Base-by-base conservation (phyloP, 345 rosid genomes). In the Capsella bursapastoris region DNA sequence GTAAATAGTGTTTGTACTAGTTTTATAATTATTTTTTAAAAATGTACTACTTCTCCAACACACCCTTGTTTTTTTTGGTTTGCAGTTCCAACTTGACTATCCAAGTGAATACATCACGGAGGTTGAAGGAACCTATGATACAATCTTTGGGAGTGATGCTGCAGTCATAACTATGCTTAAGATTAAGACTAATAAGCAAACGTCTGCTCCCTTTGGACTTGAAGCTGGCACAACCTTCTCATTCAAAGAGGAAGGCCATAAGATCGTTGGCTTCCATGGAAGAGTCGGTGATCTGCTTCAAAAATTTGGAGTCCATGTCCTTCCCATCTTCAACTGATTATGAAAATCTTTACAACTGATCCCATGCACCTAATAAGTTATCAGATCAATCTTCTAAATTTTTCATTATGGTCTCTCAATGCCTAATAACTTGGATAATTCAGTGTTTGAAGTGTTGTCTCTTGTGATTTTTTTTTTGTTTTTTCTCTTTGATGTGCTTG, bases 261-360 rank as follows among this genome's bases (percentile, higher is more conserved):
- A 77, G 49, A 64, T 77, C 52, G 67, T 71, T 2, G 80, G 80
- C 9, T 70, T 77, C 62, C 76, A 77, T 22, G 80, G 77, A 57
- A 64, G 27, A 32, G 71, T 25, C 43, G 4, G 43, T 49, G 56
- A 58, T 0, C 6, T 51, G 18, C 71, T 71, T 49, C 71, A 78
- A 22, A 44, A 58, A 14, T 8, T 78, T 66, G 81, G 81, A 58
- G 73, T 37, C 25, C 55, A 66, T 72, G 56, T 78, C 16, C 15
- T 15, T 7, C 77, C 77, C 2, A 12, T 51, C 53, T 16, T 64
- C 43, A 37, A 77, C 43, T 76, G 57, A 75, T 74, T 16, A 64
- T 67, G 43, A 29, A 22, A 22, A 32, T 56, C 10, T 65, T 47
- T 56, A 32, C 27, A 38, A n/a, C n/a, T 56, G 31, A 31, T 41